These are phyloP conservation scores for Keithomyces neogunnii DNA, from an alignment of 2,329 filamentous ascomycete genomes.

Conservation along the genomic window DNA sequence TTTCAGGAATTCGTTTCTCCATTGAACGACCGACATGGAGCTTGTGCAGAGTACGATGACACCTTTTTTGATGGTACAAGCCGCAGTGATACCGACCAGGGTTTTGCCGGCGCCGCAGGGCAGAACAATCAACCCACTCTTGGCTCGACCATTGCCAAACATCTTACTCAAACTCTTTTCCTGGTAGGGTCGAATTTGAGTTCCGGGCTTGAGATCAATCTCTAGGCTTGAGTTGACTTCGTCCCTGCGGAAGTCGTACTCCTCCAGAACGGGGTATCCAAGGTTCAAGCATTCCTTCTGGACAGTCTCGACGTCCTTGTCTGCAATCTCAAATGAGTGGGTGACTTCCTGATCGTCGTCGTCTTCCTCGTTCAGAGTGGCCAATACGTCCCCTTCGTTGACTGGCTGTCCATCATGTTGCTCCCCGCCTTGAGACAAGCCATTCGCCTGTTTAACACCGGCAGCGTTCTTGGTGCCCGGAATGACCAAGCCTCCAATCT, in stretches of 20 bases:
- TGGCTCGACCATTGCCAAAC: slow-evolving; percentile 96
- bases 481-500: slow-evolving; percentile 81
- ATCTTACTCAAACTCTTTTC: slow-evolving; percentile 98
- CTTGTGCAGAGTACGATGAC: slow-evolving; percentile 93
- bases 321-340: slow-evolving; percentile 85
- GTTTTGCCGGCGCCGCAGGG: slow-evolving; percentile 97
- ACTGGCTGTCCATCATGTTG: slow-evolving; percentile 39
- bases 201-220: slow-evolving; percentile 83
- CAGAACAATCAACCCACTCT: slow-evolving; percentile 94
- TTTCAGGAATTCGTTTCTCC: slow-evolving; percentile 92
- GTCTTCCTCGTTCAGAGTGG: slow-evolving; percentile 71
- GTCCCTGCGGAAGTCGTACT: slow-evolving; percentile 96
- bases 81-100: slow-evolving; percentile 93
- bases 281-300: slow-evolving; percentile 85
- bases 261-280: slow-evolving; percentile 80
- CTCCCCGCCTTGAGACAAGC: slow-evolving; percentile 23
- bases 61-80: slow-evolving; percentile 95
- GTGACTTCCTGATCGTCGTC: slow-evolving; percentile 85
- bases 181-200: slow-evolving; percentile 89
- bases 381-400: slow-evolving; percentile 61
- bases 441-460: slow-evolving; percentile 66
- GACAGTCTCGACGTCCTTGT: slow-evolving; percentile 74
- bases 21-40: slow-evolving; percentile 96
- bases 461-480: slow-evolving; percentile 91
- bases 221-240: slow-evolving; percentile 82